Base-by-base conservation (phyloP, 495 filamentous ascomycete genomes). In the Penicillium cosmopolitanum region DNA sequence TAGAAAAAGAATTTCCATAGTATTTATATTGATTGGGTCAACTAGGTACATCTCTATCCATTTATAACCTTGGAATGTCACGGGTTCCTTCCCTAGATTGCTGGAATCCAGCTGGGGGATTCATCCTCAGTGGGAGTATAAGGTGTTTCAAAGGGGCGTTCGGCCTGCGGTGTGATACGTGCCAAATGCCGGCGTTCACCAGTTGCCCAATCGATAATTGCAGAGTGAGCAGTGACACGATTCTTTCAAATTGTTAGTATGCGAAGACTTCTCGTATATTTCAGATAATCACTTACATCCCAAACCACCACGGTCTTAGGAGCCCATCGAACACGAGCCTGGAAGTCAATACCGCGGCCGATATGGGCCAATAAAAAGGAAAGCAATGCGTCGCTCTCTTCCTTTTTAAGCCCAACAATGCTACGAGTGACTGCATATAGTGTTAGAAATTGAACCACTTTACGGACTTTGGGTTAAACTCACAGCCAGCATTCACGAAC, bases 351-450 rank as follows among this genome's bases (percentile, higher is more conserved):
- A 13, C 90, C 87, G 23, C 80, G 84, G 3, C 85, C 84, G 47
- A 93, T 83, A 69, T 94, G 91, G 69, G 89, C 84, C 65, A 88
- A 88, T 10, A 96, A 73, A 76, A 95, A 95, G 59, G 87, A 88
- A 53, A 95, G 77, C 8, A 92, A 73, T n/a, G 76, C 79, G 53
- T 95, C 88, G 40, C 87, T 88, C 65, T 93, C 91, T 63, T 91
- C 89, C 68, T 87, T 85, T 72, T 91, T 93, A 28, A 85, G 81
- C 10, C 90, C 89, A 5, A 92, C 82, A 59, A 92, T 91, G 53
- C 83, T 74, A 38, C 84, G 84, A 36, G 87, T 91, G 74, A 89
- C 87, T 90, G 36, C 15, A 47, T 15, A 4, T 2, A 50, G 1
- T 23, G 28, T 59, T 19, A 58, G 31, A 33, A 13, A 34, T 4